These are phyloP conservation scores for Metrosideros polymorpha DNA, from an alignment of 441 rosid species.

Conservation along the genomic window DNA sequence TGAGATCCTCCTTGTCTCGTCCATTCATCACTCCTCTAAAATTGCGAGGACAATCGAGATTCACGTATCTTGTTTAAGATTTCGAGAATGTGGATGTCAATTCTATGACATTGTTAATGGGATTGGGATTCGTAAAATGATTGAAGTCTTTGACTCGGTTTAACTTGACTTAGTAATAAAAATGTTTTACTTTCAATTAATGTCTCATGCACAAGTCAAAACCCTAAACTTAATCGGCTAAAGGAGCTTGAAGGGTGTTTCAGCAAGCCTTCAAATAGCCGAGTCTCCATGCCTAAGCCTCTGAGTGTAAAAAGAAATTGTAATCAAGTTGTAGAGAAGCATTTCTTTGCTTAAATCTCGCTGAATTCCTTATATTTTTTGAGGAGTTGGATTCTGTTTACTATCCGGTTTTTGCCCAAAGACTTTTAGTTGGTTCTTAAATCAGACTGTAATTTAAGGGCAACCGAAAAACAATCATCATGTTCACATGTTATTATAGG, in stretches of 20 bases:
- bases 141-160: background rate
- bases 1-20: background rate
- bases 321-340: background rate
- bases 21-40: background rate
- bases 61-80: background rate
- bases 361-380: background rate
- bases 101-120: background rate
- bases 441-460: background rate
- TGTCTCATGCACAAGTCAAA: fast-evolving
- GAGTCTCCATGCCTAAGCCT: background rate
- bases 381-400: background rate
- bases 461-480: background rate
- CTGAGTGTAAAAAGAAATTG: background rate
- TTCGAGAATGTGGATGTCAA: background rate
- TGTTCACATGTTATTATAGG: background rate
- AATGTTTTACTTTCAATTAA: background rate
- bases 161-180: background rate
- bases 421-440: background rate
- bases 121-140: background rate
- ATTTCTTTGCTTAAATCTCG: background rate
- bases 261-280: background rate
- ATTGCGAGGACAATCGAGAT: background rate
- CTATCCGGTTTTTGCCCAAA: background rate
- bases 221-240: background rate
- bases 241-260: background rate